phyloP scores from a whole-genome alignment of 2,329 filamentous ascomycete genomes.

The Arthrobotrys iridis region DNA sequence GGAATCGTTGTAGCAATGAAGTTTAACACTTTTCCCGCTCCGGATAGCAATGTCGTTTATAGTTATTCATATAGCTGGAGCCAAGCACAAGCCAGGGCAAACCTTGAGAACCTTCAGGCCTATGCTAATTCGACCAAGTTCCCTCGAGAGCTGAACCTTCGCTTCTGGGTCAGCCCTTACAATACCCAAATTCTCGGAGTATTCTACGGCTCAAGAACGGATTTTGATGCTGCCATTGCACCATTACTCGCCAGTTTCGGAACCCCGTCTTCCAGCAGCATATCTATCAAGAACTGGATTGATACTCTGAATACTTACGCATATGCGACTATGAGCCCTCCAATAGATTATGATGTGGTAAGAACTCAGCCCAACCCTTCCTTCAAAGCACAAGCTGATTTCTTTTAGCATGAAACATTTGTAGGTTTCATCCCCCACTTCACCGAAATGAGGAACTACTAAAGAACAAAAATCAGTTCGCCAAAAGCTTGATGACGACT shows the following conservation, averaged over 20 bases:
- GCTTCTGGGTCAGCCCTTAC: slow-evolving; percentile 58
- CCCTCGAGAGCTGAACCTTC: slow-evolving; percentile 58
- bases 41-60: slow-evolving; percentile 69
- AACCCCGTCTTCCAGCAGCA: slow-evolving; percentile 56
- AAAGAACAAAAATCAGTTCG: background rate
- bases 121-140: slow-evolving; percentile 46
- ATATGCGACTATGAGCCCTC: background rate
- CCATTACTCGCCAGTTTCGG: slow-evolving; percentile 58
- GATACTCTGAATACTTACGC: slow-evolving; percentile 52
- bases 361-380: background rate
- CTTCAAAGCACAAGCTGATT: background rate
- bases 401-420: background rate
- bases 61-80: slow-evolving; percentile 68
- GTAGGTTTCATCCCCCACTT: too few relatives aligned
- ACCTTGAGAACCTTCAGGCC: slow-evolving; percentile 54
- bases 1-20: slow-evolving; percentile 70
- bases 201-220: slow-evolving; percentile 59
- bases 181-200: slow-evolving; percentile 59
- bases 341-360: slow-evolving; percentile 14
- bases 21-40: slow-evolving; percentile 68
- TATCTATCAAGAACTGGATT: slow-evolving; percentile 53
- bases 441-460: background rate
- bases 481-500: slow-evolving; percentile 24
- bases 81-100: slow-evolving; percentile 60
- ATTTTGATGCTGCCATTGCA: slow-evolving; percentile 58